These are phyloP conservation scores for Cordyceps cateniannulata DNA, from an alignment of 2,329 filamentous ascomycete genomes.

Conservation along the genomic window DNA sequence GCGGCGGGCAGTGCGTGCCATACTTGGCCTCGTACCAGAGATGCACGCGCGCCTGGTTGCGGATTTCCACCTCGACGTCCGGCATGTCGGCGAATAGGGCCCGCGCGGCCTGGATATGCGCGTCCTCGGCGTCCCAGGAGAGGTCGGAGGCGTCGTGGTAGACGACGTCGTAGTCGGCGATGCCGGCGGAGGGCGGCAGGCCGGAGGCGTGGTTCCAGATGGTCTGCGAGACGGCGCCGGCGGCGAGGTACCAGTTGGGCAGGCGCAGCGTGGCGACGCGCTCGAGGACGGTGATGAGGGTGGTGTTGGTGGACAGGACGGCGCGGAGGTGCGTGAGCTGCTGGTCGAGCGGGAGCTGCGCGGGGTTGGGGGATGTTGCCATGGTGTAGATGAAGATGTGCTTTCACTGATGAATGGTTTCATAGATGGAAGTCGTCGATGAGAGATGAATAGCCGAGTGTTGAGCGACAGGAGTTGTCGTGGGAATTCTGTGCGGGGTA, in stretches of 20 bases:
- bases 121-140: constrained; percentile 31
- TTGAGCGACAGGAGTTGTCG: too few relatives aligned
- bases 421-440: background rate
- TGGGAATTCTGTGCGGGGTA: too few relatives aligned
- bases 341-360: constrained; percentile 21
- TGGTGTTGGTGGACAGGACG: constrained; percentile 22
- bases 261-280: constrained; percentile 22
- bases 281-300: constrained; percentile 22
- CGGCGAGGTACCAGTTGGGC: constrained; percentile 31
- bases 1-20: constrained; percentile 24
- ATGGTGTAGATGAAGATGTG: background rate
- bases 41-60: constrained; percentile 33
- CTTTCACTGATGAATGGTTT: background rate
- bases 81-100: constrained; percentile 25
- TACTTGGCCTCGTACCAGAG: constrained; percentile 30
- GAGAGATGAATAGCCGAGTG: too few relatives aligned
- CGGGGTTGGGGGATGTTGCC: constrained; percentile 13
- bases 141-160: constrained; percentile 28
- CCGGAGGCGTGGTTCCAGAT: constrained; percentile 30
- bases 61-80: constrained; percentile 27
- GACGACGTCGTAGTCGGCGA: constrained; percentile 31
- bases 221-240: constrained; percentile 30
- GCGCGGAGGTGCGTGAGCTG: constrained; percentile 21
- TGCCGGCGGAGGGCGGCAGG: constrained; percentile 25
- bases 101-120: constrained; percentile 24